phyloP scores from a whole-genome alignment of 2,329 filamentous ascomycete genomes.

The Raffaelea arxii region DNA sequence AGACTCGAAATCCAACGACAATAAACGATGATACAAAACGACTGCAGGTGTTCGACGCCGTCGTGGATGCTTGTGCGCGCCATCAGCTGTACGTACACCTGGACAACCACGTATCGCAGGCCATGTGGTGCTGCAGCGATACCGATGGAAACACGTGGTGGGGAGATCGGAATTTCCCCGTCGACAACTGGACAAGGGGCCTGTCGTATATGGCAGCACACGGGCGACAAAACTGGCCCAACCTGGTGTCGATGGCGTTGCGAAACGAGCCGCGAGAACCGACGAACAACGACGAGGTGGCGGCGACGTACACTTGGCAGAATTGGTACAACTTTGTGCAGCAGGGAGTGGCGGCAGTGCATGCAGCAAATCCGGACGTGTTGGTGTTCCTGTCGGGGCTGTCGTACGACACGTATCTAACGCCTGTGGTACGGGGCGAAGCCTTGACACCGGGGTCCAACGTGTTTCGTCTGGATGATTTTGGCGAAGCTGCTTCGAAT shows the following conservation, averaged over 20 bases:
- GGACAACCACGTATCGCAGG: constrained; percentile 52
- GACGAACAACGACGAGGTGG: constrained; percentile 20
- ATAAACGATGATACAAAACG: constrained; percentile 46
- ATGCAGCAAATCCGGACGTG: constrained; percentile 38
- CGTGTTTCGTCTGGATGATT: constrained; percentile 35
- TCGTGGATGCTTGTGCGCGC: constrained; percentile 45
- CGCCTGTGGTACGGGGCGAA: constrained; percentile 37
- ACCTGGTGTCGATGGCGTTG: constrained; percentile 38
- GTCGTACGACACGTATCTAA: constrained; percentile 44
- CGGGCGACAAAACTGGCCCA: constrained; percentile 36
- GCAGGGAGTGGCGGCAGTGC: constrained; percentile 37
- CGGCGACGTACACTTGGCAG: constrained; percentile 43
- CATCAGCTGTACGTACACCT: constrained; percentile 49
- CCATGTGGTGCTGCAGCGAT: constrained; percentile 46
- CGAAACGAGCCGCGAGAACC: constrained; percentile 45
- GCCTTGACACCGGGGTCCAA: constrained; percentile 35
- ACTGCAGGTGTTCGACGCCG: constrained; percentile 50
- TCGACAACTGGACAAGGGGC: constrained; percentile 51
- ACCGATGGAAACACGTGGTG: constrained; percentile 51
- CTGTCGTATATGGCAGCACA: constrained; percentile 50
- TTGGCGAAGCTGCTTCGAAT: constrained; percentile 39
- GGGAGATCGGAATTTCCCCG: constrained; percentile 49
- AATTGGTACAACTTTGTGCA: constrained; percentile 42
- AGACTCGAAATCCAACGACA: constrained; percentile 45
- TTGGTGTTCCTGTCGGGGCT: constrained; percentile 53